Base-by-base conservation (phyloP, 2,329 filamentous ascomycete genomes). In the Calonectria hawksworthii region DNA sequence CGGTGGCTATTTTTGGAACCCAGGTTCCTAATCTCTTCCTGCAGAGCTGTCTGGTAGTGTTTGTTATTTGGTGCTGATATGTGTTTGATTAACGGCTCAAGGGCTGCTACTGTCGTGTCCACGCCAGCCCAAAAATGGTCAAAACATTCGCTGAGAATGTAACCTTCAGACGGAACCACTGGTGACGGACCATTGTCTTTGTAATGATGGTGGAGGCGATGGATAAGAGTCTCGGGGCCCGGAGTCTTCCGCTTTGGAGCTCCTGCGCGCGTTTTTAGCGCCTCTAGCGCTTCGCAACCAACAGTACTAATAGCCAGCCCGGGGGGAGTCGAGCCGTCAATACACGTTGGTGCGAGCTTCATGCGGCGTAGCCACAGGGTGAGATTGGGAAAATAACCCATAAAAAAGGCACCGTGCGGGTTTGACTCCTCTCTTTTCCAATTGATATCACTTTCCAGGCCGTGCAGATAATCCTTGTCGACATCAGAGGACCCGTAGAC, bases 51-150 rank as follows among this genome's bases (percentile, higher is more conserved):
- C 34, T 63, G 56, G 18, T 63, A 41, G 21, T 28, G 34, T 21
- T 30, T 63, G 36, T 63, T 63, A 23, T 41, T 21, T 41, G 56
- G 23, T 26, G 38, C 26, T 21, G 56, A 63, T 26, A 41, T 13
- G 56, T 63, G 56, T 13, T 41, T 23, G 18, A 41, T 38, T 34
- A 63, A 23, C 26, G 56, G 56, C n/a, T 28, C 56, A 28, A 63
- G 34, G 26, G 56, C 23, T 7, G 34, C 34, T n/a, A 41, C 34
- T 8, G 56, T 63, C 21, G 34, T 63, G 16, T 63, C 56, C 5
- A 63, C 23, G 4, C 56, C 56, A 36, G 56, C 56, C 56, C 56
- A 63, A 28, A 63, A 63, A 28, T 63, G 56, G 34, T 63, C 56
- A 41, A 63, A 63, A n/a, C 56, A 63, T 21, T 63, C 56, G 4